Conservation (phyloP, 805 yeast genomes). For the Maudiozyma bulderi region DNA sequence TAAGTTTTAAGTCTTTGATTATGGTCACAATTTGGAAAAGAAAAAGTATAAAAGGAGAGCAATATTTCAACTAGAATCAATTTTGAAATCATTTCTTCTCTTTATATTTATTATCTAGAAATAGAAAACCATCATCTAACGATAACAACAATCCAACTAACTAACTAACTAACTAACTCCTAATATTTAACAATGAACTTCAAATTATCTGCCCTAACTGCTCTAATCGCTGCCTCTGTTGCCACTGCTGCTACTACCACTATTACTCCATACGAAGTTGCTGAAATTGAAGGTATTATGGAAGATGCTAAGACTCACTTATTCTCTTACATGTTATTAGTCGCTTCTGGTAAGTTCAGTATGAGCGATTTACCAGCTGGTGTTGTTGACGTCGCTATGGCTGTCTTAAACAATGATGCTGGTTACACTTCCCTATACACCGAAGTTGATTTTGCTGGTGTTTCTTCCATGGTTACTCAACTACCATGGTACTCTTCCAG, state of each 20-base stretch:
- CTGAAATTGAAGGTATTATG: constrained; percentile 11
- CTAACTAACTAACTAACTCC: background rate
- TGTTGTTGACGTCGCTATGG: constrained; percentile 8
- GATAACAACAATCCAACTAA: background rate
- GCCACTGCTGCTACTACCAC: constrained; percentile 6
- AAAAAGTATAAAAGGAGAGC: background rate
- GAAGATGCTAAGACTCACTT: constrained; percentile 9
- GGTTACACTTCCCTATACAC: constrained; percentile 26
- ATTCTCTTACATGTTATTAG: constrained; percentile 5
- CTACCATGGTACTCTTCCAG: constrained; percentile 29
- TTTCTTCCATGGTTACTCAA: constrained; percentile 23
- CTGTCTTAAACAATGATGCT: constrained; percentile 25
- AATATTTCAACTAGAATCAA: background rate
- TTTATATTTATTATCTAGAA: background rate
- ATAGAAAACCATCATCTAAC: background rate
- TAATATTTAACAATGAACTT: constrained; percentile 1
- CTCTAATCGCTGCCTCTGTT: constrained; percentile 7
- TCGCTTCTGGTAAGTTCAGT: constrained; percentile 4
- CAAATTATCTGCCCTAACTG: constrained; percentile 2
- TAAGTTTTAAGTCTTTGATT: too few species aligned
- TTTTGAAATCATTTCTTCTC: background rate
- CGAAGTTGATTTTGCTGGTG: constrained; percentile 19
- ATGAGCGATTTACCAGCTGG: constrained; percentile 9
- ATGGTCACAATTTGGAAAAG: background rate
- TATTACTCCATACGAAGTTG: constrained; percentile 5